Conservation (phyloP, 805 yeast species). For the Starmerella riodocensis region DNA sequence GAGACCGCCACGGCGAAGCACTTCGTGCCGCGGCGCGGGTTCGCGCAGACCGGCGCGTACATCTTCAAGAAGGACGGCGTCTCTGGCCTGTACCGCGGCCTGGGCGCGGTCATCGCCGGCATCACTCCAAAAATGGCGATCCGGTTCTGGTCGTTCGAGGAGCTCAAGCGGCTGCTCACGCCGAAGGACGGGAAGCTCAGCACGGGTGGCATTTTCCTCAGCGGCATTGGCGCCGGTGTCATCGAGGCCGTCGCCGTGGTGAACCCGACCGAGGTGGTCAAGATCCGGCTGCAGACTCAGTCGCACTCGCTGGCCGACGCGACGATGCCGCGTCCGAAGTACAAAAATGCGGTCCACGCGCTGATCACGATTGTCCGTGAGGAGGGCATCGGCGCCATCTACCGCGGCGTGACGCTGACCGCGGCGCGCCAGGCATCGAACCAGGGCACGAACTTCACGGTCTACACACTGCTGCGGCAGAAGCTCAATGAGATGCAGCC, state of each 20-base stretch:
- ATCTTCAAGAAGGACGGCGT: conserved; percentile 72
- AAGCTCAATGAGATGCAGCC: conserved; percentile 43
- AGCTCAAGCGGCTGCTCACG: conserved; percentile 57
- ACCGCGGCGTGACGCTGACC: conserved; percentile 89
- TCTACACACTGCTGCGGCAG: conserved; percentile 68
- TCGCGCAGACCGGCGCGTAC: conserved; percentile 62
- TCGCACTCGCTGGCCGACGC: conserved; percentile 82
- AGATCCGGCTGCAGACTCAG: conserved; percentile 92
- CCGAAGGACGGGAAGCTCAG: conserved; percentile 51
- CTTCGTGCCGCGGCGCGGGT: conserved; percentile 53
- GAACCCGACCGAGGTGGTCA: conserved; percentile 95
- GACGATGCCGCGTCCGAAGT: conserved; percentile 57
- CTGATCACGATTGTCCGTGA: conserved; percentile 70
- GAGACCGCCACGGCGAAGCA: conserved; percentile 30
- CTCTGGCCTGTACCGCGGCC: conserved; percentile 81
- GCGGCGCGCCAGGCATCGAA: conserved; percentile 97
- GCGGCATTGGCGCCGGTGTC: conserved; percentile 96
- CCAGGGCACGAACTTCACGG: conserved; percentile 97
- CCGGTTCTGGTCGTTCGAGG: conserved; percentile 87
- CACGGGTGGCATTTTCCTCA: conserved; percentile 64
- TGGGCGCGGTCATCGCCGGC: conserved; percentile 94
- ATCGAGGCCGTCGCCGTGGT: conserved; percentile 92
- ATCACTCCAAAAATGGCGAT: conserved; percentile 98
- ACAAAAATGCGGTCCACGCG: conserved; percentile 87
- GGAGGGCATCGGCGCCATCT: conserved; percentile 79